phyloP scores from a whole-genome alignment of 2,329 filamentous ascomycete species.

The Penicillium olsonii region DNA sequence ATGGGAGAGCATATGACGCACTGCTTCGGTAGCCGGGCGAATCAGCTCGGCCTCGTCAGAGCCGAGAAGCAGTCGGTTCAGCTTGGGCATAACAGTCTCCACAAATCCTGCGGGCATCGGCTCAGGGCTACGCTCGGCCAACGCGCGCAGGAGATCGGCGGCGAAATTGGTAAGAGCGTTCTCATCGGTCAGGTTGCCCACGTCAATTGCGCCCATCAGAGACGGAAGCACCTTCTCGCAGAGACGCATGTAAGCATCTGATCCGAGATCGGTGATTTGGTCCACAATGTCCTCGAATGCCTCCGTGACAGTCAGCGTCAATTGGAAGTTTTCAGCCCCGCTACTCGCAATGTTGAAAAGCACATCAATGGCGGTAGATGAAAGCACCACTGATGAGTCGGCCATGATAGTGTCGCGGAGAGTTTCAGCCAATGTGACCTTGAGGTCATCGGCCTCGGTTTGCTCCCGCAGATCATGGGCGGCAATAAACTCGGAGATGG shows the following conservation, averaged over 20 bases:
- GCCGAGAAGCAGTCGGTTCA: slow-evolving; percentile 78
- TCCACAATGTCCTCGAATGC: slow-evolving; percentile 85
- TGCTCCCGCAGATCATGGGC: slow-evolving; percentile 80
- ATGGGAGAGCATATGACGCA: slow-evolving; percentile 87
- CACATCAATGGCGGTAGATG: slow-evolving; percentile 70
- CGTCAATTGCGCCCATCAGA: slow-evolving; percentile 83
- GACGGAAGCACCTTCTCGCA: slow-evolving; percentile 86
- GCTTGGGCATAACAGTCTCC: slow-evolving; percentile 79
- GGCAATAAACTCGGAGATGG: slow-evolving; percentile 72
- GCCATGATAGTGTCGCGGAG: slow-evolving; percentile 80
- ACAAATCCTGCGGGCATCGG: slow-evolving; percentile 88
- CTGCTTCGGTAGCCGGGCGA: slow-evolving; percentile 78
- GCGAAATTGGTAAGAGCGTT: slow-evolving; percentile 78
- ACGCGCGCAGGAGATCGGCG: slow-evolving; percentile 76
- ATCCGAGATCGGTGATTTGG: slow-evolving; percentile 63
- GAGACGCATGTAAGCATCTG: slow-evolving; percentile 72
- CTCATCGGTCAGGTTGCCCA: slow-evolving; percentile 81
- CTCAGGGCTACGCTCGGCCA: slow-evolving; percentile 79
- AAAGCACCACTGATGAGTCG: slow-evolving; percentile 72
- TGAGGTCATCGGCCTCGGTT: slow-evolving; percentile 85
- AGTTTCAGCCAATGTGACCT: slow-evolving; percentile 86
- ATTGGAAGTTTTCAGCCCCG: slow-evolving; percentile 86
- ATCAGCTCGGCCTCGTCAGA: slow-evolving; percentile 86
- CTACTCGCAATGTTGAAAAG: slow-evolving; percentile 88
- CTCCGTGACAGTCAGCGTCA: slow-evolving; percentile 83